Conservation (phyloP, 768 basidiomycete genomes). For the Glaciozyma martinii region DNA sequence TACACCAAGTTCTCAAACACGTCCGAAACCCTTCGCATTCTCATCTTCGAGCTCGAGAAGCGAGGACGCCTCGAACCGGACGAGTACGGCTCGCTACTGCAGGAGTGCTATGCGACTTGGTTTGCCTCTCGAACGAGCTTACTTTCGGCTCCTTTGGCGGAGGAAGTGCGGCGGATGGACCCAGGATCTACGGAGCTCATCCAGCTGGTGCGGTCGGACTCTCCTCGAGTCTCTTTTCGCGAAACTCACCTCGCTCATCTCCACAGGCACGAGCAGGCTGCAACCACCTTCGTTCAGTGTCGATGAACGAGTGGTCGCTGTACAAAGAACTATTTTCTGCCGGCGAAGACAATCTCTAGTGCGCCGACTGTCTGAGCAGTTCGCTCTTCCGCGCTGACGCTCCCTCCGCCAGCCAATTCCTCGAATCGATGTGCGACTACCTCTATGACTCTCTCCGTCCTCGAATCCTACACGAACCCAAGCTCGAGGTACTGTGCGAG, state of each 20-base stretch:
- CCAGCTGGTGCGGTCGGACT: slow-evolving; percentile 54
- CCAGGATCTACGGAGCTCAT: slow-evolving; percentile 73
- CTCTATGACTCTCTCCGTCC: slow-evolving; percentile 94
- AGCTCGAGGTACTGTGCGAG: slow-evolving; percentile 77
- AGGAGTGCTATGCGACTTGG: slow-evolving; percentile 82
- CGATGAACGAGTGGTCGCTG: slow-evolving; percentile 77
- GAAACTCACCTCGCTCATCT: background rate
- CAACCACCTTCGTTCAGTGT: slow-evolving; percentile 82
- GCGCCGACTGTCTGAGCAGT: slow-evolving; percentile 35
- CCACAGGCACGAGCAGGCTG: slow-evolving; percentile 79
- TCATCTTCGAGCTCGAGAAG: slow-evolving; percentile 76
- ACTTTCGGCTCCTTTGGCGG: slow-evolving; percentile 60
- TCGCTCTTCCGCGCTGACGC: background rate
- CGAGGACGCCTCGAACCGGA: slow-evolving; percentile 59
- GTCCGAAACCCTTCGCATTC: slow-evolving; percentile 60
- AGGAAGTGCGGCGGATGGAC: slow-evolving; percentile 76
- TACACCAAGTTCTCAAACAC: slow-evolving; percentile 79
- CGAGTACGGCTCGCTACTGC: slow-evolving; percentile 66
- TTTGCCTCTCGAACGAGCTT: slow-evolving; percentile 63
- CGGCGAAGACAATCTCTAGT: slow-evolving; percentile 69
- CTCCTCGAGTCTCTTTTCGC: background rate
- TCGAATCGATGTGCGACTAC: slow-evolving; percentile 85
- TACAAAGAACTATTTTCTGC: slow-evolving; percentile 77
- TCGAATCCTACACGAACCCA: slow-evolving; percentile 84
- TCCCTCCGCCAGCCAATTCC: slow-evolving; percentile 54